Percentiles rank a stretch among this genome's conserved stretches.
phyloP scores from a whole-genome alignment of 768 basidiomycete species.

The Rossbeevera mucosa region DNA sequence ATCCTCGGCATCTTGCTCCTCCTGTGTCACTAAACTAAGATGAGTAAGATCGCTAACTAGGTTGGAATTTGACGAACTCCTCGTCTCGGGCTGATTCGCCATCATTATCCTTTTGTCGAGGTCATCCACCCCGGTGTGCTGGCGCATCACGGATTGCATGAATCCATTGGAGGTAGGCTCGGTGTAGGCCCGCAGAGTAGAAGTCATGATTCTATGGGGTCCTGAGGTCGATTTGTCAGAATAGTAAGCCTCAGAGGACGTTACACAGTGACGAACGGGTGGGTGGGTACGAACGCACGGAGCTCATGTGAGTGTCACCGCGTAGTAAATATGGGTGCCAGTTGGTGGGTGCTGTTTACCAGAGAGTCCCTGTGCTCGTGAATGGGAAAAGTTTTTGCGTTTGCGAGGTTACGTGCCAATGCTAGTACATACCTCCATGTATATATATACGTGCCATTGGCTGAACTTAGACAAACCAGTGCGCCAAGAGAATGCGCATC shows the following conservation, averaged over 20 bases:
- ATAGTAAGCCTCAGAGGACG: not conserved
- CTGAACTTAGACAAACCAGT: slow-evolving; percentile 2
- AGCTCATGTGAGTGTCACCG: slow-evolving; percentile 5
- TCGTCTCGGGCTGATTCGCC: slow-evolving; percentile 5
- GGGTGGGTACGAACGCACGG: slow-evolving; percentile 8
- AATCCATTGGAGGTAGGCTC: slow-evolving; percentile 18
- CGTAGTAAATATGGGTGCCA: not conserved
- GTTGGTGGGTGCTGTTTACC: not conserved
- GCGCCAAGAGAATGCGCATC: slow-evolving; percentile 12
- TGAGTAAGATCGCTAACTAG: not conserved
- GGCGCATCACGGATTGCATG: slow-evolving; percentile 19
- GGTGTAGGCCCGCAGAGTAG: slow-evolving; percentile 12
- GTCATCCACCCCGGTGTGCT: slow-evolving; percentile 3
- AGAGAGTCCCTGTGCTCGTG: slow-evolving; percentile 5
- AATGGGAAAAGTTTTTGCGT: not conserved
- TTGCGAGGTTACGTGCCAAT: not conserved
- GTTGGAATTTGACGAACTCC: slow-evolving; percentile 14
- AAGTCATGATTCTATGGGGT: slow-evolving; percentile 12
- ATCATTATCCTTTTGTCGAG: slow-evolving; percentile 15
- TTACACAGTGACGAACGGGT: slow-evolving; percentile 3
- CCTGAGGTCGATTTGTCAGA: slow-evolving; percentile 7
- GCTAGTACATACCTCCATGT: no score
- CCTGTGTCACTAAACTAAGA: slow-evolving; percentile 37
- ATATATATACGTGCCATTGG: slow-evolving; percentile 1
- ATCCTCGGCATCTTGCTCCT: slow-evolving; percentile 47